Evolutionary conservation across 345 rosid genomes (phyloP).

Genomic region (Gossypium longicalyx): DNA sequence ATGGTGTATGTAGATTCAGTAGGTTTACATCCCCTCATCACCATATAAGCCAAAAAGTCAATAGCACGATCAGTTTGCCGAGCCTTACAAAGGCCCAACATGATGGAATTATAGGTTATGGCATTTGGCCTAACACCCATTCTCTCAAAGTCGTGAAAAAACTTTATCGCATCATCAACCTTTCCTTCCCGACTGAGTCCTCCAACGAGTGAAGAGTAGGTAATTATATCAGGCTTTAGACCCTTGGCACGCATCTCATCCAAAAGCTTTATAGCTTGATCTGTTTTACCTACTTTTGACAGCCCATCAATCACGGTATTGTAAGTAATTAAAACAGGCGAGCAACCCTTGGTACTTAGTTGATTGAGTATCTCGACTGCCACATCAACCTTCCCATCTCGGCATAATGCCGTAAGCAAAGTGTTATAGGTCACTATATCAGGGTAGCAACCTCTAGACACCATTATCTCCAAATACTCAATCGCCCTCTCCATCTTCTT

Average conservation of each 20-base stretch:
- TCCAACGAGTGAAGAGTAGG: slow-evolving; percentile 74
- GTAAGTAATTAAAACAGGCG: slow-evolving; percentile 73
- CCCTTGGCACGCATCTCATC: slow-evolving; percentile 74
- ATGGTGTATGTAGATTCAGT: slow-evolving; percentile 71
- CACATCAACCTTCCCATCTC: slow-evolving; percentile 77
- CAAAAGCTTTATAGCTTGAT: slow-evolving; percentile 56
- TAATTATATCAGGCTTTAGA: slow-evolving; percentile 67
- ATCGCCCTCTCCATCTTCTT: slow-evolving; percentile 82
- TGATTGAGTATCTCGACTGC: slow-evolving; percentile 88
- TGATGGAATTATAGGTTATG: slow-evolving; percentile 62
- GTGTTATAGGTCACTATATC: slow-evolving; percentile 92
- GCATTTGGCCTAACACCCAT: slow-evolving; percentile 64
- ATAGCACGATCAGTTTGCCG: slow-evolving; percentile 71
- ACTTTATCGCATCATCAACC: slow-evolving; percentile 67
- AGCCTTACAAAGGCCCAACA: slow-evolving; percentile 73
- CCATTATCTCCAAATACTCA: slow-evolving; percentile 78
- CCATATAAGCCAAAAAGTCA: slow-evolving; percentile 80
- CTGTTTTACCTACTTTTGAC: slow-evolving; percentile 74
- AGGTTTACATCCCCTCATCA: slow-evolving; percentile 69
- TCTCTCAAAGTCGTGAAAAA: slow-evolving; percentile 68
- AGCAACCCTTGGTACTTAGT: slow-evolving; percentile 69
- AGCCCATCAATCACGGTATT: slow-evolving; percentile 85
- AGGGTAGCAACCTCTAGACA: slow-evolving; percentile 82
- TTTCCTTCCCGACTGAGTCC: slow-evolving; percentile 83
- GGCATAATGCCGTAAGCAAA: slow-evolving; percentile 73